phyloP scores from a whole-genome alignment of 1,284 basidiomycete species.

The Cerrena zonata region DNA sequence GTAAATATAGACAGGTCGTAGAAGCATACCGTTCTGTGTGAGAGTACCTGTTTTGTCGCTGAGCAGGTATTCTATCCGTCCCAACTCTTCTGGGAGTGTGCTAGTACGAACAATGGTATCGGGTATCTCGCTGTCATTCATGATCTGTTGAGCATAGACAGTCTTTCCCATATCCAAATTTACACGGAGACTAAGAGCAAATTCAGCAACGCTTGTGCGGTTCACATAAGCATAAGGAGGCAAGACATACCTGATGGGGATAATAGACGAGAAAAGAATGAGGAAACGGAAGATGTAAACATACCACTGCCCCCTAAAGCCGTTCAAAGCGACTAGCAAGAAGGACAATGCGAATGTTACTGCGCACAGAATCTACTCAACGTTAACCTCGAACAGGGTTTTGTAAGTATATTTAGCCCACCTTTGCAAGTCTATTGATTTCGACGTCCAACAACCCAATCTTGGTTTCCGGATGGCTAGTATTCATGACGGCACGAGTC shows the following conservation, averaged over 20 bases:
- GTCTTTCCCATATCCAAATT: constrained; percentile 99
- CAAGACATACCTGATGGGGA: constrained; percentile 84
- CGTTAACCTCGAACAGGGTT: neutral
- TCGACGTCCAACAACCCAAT: constrained; percentile 89
- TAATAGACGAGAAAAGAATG: constrained; percentile 97
- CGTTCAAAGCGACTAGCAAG: constrained; percentile 89
- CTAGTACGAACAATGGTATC: constrained; percentile 94
- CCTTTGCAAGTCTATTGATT: constrained; percentile 94
- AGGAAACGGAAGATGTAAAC: constrained; percentile 95
- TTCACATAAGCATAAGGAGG: neutral
- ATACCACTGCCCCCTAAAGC: constrained; percentile 93
- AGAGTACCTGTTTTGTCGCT: constrained; percentile 98
- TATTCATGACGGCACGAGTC: constrained; percentile 98
- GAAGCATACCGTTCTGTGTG: constrained; percentile 97
- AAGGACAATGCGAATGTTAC: constrained; percentile 92
- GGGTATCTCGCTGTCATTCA: constrained; percentile 88
- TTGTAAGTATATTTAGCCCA: constrained; percentile 25
- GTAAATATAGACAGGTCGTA: too few relatives aligned
- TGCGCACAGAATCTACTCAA: constrained; percentile 77
- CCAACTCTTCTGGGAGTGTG: constrained; percentile 94
- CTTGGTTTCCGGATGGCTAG: constrained; percentile 93
- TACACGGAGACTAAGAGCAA: constrained; percentile 73
- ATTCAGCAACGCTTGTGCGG: neutral
- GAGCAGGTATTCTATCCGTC: constrained; percentile 90
- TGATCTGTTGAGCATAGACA: constrained; percentile 92